phyloP scores from a whole-genome alignment of 2,329 filamentous ascomycete species.

The Akanthomyces dipterigenus region DNA sequence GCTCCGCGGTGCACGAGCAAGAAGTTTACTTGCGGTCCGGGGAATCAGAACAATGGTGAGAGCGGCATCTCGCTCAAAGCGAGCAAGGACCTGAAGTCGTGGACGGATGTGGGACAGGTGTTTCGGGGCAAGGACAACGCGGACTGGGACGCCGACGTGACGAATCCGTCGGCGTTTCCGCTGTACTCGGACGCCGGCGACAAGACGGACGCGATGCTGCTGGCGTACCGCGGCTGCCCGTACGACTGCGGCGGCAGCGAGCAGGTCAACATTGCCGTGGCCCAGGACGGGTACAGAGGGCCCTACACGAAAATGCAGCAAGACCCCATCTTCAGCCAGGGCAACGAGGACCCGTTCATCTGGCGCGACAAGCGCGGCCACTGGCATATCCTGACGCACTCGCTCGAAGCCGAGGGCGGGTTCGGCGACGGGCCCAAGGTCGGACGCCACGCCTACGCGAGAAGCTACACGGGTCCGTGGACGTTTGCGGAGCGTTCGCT shows the following conservation, averaged over 20 bases:
- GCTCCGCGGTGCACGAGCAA: conserved; percentile 11
- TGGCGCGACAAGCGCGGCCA: conserved; percentile 28
- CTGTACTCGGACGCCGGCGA: conserved; percentile 18
- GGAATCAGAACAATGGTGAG: conserved; percentile 18
- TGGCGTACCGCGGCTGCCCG: conserved; percentile 18
- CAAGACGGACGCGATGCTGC: conserved; percentile 14
- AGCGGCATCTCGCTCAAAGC: conserved; percentile 23
- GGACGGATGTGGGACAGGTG: conserved; percentile 15
- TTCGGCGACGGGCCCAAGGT: conserved; percentile 22
- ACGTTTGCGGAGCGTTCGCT: conserved; percentile 20
- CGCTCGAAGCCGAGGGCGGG: conserved; percentile 21
- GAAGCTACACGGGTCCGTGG: conserved; percentile 23
- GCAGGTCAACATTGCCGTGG: conserved; percentile 17
- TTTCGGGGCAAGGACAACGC: conserved; percentile 14
- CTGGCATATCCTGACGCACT: conserved; percentile 27
- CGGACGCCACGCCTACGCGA: conserved; percentile 23
- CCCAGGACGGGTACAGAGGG: conserved; percentile 12
- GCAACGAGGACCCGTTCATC: conserved; percentile 26
- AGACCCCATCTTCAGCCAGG: conserved; percentile 15
- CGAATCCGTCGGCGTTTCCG: conserved; percentile 36
- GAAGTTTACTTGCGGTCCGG: conserved; percentile 17
- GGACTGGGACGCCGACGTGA: conserved; percentile 23
- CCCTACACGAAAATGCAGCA: conserved; percentile 16
- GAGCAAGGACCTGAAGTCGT: conserved; percentile 16
- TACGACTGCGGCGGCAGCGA: conserved; percentile 15